Evolutionary conservation across 768 basidiomycete genomes (phyloP), one percentile per base, ranked within the genome.

Genomic region (Pleurotus tuber-regium): DNA sequence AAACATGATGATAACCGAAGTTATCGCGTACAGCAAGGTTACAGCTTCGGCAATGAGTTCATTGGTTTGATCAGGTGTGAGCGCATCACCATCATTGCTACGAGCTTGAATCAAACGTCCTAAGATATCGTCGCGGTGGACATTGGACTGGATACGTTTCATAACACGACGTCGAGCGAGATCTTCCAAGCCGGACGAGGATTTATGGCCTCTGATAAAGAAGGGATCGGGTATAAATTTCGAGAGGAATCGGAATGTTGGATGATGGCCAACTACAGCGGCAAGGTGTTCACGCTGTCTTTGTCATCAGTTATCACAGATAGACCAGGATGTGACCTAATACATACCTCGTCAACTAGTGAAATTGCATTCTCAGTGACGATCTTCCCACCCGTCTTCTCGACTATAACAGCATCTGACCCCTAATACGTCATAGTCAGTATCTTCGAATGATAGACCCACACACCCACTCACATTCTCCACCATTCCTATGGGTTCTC

Each of bases 401-500:
- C 43, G 6, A 58, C 54, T 35, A 49, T 50, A 12, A 66, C 60
- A 19, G 59, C 33, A 55, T 65, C 64, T 7, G 62, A 60, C 9
- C 58, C 61, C 63, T 62, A 49, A 18, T 9, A 35, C 7, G 21
- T 18, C 8, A 26, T 11, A 16, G 31, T 28, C n/a, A 35, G 25
- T 28, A 9, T 18, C 10, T 23, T 29, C 26, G 9, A 18, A 21
- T 21, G 41, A n/a, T 28, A 21, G 30, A 47, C n/a, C n/a, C n/a
- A n/a, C n/a, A n/a, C n/a, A n/a, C n/a, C n/a, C n/a, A 44, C 40
- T 33, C 50, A 60, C 61, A 8, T 57, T 55, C 29, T 56, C 54
- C 2, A 68, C 46, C 66, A 67, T 70, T 11, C 64, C 66, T 19
- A 70, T 57, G 9, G 63, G 54, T 46, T 64, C 59, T 9, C 67